phyloP scores from a whole-genome alignment of 1,284 basidiomycete genomes.

The Tylopilus orsonianus region DNA sequence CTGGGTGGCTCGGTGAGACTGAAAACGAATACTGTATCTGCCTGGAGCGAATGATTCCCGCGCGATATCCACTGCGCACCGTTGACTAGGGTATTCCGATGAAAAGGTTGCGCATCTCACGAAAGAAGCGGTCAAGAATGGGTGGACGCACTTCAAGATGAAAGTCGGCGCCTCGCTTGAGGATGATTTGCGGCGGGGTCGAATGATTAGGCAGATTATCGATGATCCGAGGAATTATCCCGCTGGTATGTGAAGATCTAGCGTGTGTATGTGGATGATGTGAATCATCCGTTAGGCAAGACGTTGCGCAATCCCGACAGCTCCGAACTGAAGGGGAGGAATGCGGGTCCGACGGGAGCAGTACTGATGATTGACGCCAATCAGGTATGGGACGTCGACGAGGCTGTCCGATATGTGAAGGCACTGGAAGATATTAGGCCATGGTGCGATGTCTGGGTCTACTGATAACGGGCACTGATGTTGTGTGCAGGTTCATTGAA shows the following conservation, averaged over 20 bases:
- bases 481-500: constrained; percentile 77
- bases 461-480: constrained; percentile 6
- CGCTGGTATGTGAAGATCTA: constrained; percentile 69
- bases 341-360: constrained; percentile 88
- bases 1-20: constrained; percentile 78
- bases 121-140: constrained; percentile 78
- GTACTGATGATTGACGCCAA: constrained; percentile 97
- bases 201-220: constrained; percentile 87
- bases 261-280: constrained; percentile 82
- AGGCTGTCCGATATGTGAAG: constrained; percentile 83
- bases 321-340: constrained; percentile 73
- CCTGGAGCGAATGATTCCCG: constrained; percentile 5
- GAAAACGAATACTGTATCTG: background rate
- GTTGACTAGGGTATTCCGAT: constrained; percentile 63
- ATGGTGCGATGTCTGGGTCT: constrained; percentile 57
- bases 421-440: constrained; percentile 79
- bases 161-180: constrained; percentile 87
- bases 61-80: background rate
- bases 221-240: constrained; percentile 80
- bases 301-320: constrained; percentile 65
- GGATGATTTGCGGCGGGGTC: constrained; percentile 83
- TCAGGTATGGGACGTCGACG: constrained; percentile 92
- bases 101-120: constrained; percentile 87
- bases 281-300: constrained; percentile 36
- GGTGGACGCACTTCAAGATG: constrained; percentile 97